Evolutionary conservation across 2,329 filamentous ascomycete species (phyloP), one percentile per base, ranked within the genome.

Genomic region (Pyrenochaeta sp.): DNA sequence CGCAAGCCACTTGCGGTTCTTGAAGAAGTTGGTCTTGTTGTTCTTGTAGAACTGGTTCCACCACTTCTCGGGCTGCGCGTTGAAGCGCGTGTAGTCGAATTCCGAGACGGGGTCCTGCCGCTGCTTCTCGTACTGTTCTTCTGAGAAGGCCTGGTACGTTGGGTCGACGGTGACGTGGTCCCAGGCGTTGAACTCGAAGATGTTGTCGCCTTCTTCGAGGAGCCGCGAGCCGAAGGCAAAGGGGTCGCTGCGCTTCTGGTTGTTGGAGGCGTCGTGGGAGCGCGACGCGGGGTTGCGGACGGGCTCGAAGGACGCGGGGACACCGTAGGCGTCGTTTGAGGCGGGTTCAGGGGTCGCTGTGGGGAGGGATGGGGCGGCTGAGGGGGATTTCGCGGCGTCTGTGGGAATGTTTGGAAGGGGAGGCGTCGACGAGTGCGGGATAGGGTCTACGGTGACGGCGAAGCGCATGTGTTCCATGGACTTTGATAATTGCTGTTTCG

Each of bases 21-120:
- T 99, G 84, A 99, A 99, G 75, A 99, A 99, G 67, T 97, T 97
- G 62, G 87, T 83, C 14, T 89, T 89, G 74, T 99, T 97, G 76
- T 97, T 96, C 74, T 94, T 92, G 79, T 99, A 99, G 75, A 99
- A 99, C 41, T 88, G 77, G 65, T 99, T 94, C 94, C 94, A 99
- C 90, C 91, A 97, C 72, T 91, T 96, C 51, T 90, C 92, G 0
- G 94, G 94, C 55, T 95, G 84, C 31, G 81, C 78, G 69, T 96
- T 97, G 78, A 96, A 96, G 57, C 90, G 88, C 61, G 86, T 82
- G 72, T 91, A 91, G 73, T 99, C 92, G 78, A 95, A 96, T 51
- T 96, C 91, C 29, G 87, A 92, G 35, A 96, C 94, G 43, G 92
- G 93, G 50, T 88, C 81, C 61, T 87, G 83, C 55, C 92, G 86